phyloP scores from a whole-genome alignment of 805 yeast species.

The Cyberlindnera misumaiensis region DNA sequence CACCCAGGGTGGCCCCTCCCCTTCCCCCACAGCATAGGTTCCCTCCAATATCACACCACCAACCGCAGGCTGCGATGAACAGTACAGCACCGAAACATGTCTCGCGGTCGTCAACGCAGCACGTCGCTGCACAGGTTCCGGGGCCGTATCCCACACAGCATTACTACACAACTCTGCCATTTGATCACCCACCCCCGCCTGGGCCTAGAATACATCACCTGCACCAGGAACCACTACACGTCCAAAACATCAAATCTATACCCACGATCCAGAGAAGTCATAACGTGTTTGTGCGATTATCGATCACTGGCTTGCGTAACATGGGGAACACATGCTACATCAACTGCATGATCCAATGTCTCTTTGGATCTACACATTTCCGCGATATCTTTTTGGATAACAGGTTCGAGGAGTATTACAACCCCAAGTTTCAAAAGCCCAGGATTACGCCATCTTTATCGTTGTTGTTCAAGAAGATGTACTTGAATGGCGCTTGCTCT shows the following conservation, averaged over 20 bases:
- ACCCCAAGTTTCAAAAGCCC: constrained; percentile 23
- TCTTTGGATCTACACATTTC: constrained; percentile 49
- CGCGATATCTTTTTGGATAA: constrained; percentile 41
- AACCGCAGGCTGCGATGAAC: no score
- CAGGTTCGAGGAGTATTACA: constrained; percentile 37
- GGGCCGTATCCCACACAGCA: constrained; percentile 8
- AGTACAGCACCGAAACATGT: no score
- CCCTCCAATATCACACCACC: constrained; percentile 1
- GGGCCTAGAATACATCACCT: constrained; percentile 1
- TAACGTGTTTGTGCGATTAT: constrained; percentile 34
- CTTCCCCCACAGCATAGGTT: constrained; percentile 7
- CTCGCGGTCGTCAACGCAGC: no score
- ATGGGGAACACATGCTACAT: constrained; percentile 73
- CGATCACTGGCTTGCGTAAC: constrained; percentile 58
- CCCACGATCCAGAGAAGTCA: constrained; percentile 33
- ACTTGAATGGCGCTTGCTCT: constrained; percentile 49
- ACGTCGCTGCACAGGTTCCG: not conserved
- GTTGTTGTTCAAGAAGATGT: constrained; percentile 50
- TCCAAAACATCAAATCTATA: constrained; percentile 18
- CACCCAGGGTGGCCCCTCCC: constrained; percentile 24
- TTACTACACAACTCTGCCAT: not conserved
- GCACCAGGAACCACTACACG: constrained; percentile 4
- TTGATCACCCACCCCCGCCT: constrained; percentile 4
- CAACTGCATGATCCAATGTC: constrained; percentile 65
- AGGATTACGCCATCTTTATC: constrained; percentile 41